phyloP scores from a whole-genome alignment of 2,329 filamentous ascomycete species.

The Neurospora sp. region DNA sequence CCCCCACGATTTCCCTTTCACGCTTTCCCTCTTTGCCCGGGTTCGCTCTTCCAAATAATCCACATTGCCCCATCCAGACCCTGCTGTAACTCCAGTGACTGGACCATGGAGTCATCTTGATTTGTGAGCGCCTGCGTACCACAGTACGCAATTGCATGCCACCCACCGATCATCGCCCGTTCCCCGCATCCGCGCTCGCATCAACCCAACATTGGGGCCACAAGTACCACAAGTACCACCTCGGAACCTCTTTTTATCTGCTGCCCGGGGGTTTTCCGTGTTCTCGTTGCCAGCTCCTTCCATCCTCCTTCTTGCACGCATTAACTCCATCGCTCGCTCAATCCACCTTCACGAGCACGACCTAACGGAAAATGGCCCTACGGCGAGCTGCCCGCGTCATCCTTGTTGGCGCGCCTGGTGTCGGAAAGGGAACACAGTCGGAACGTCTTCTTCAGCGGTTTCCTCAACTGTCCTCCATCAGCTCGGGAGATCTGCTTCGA shows the following conservation, averaged over 20 bases:
- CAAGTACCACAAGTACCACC: not conserved
- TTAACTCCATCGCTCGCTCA: not conserved
- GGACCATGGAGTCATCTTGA: not conserved
- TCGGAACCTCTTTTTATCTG: not conserved
- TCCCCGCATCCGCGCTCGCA: not conserved
- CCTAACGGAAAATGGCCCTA: conserved; percentile 47
- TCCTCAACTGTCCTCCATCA: conserved; percentile 81
- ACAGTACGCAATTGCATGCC: not conserved
- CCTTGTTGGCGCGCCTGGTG: conserved; percentile 88
- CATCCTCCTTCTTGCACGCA: not conserved
- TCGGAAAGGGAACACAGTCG: conserved; percentile 93
- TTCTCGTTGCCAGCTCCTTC: not conserved
- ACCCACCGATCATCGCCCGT: not conserved
- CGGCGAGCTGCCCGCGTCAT: conserved; percentile 82
- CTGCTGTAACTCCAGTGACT: not conserved
- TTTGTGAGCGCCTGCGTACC: not conserved
- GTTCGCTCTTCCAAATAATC: not conserved
- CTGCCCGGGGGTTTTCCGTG: not conserved
- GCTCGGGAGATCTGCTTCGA: conserved; percentile 84
- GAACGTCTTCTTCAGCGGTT: conserved; percentile 80
- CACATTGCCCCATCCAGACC: not conserved
- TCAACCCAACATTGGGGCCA: not conserved
- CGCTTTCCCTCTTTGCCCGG: not conserved
- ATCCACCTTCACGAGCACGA: not conserved
- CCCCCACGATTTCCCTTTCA: not conserved